Base-by-base conservation (phyloP, 1,139 yeast species). In the Zhuliangozyma blackwelliae region DNA sequence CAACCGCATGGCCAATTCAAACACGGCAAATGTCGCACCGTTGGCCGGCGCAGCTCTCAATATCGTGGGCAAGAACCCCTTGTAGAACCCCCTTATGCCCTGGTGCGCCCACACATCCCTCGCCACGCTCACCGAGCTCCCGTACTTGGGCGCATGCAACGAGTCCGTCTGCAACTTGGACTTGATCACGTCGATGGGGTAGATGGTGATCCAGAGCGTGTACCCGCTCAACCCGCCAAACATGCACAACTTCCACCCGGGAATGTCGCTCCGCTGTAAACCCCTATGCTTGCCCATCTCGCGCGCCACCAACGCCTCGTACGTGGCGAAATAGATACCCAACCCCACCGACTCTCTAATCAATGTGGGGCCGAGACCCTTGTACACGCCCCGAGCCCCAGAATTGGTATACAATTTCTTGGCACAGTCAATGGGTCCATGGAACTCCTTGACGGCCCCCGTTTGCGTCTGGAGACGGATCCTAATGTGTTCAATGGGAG, bases 41-140 rank as follows among this genome's bases (percentile, higher is more conserved):
- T 90, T 90, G 12, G 95, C 97, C 3, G 97, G 97, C 2, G 96
- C 96, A 37, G 97, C 97, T 62, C 97, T 82, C 49, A 90, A 68
- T 45, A 90, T 79, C 1, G 97, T 89, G 34, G 97, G 96, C 19
- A 81, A 61, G 55, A 89, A 88, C 1, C 97, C 97, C 60, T 83
- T 80, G 62, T 86, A 82, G 54, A 90, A 86, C 0, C 96, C 95
- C 48, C 69, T 69, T 36, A 79, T 47, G 26, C 97, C 97, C 37
- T 70, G 68, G 7, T 68, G 69, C 33, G 56, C 59, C 57, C 65
- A 72, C 16, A 87, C 71, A 44, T 72, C 70, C 41, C 56, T 70
- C 19, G 76, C 62, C 23, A 87, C 94, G 41, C 72, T 74, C 11
- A 71, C 28, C n/a, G 81, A 65, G 35, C 67, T 69, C 38, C 57